Evolutionary conservation across 2,329 filamentous ascomycete genomes (phyloP).

Genomic region (Neofusicoccum laricinum): DNA sequence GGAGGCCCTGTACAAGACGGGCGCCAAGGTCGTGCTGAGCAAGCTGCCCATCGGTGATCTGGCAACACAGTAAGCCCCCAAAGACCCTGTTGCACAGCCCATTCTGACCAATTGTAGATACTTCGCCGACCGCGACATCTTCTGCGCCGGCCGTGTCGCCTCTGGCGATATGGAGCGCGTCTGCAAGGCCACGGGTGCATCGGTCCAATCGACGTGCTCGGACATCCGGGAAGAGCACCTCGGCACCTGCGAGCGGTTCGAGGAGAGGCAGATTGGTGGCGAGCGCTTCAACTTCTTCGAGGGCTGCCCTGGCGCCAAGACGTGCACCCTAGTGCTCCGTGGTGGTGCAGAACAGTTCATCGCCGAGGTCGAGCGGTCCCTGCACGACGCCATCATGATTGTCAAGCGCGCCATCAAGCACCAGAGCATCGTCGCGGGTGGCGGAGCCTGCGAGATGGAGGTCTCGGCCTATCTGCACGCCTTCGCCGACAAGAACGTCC

Average conservation of each 20-base stretch:
- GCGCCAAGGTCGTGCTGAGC: conserved; percentile 94
- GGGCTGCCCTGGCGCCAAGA: conserved; percentile 91
- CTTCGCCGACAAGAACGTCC: conserved; percentile 88
- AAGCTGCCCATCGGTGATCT: conserved; percentile 97
- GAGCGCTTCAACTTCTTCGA: conserved; percentile 99
- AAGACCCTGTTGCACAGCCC: not conserved
- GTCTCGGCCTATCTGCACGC: conserved; percentile 88
- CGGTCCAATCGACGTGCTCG: conserved; percentile 14
- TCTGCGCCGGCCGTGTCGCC: conserved; percentile 92
- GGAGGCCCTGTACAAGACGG: conserved; percentile 88
- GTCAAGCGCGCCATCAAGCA: conserved; percentile 98
- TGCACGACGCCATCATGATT: conserved; percentile 99
- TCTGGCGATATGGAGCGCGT: conserved; percentile 94
- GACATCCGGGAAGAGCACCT: conserved; percentile 66
- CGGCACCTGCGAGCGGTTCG: conserved; percentile 84
- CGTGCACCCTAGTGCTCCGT: conserved; percentile 90
- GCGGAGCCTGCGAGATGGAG: conserved; percentile 95
- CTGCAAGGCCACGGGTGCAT: conserved; percentile 73
- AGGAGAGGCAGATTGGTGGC: conserved; percentile 94
- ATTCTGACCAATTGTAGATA: conserved; percentile 47
- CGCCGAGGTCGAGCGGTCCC: conserved; percentile 92
- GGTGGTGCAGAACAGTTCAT: conserved; percentile 99
- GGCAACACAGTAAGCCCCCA: conserved; percentile 71
- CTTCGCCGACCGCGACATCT: conserved; percentile 96
- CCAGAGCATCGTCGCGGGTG: conserved; percentile 89